Base-by-base conservation (phyloP, 768 basidiomycete species). In the Russula abietina region DNA sequence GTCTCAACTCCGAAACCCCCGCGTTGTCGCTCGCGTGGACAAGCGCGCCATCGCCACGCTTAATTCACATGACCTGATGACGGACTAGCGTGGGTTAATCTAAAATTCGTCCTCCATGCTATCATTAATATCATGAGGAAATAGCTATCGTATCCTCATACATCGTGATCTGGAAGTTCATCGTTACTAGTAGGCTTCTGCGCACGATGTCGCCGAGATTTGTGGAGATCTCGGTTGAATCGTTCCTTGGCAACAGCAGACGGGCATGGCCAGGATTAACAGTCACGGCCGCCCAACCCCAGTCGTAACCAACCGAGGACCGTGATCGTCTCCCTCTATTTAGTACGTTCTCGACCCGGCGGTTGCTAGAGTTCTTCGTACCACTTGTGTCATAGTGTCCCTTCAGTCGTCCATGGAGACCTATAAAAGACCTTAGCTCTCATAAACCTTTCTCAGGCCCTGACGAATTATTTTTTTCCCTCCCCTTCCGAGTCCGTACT, bases 231-330 rank as follows among this genome's bases (percentile, higher is more conserved):
- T 41, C 41, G 41, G 24, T 56, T 5, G 26, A n/a, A n/a, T 53
- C 43, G 57, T 46, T 22, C 61, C 56, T 58, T 51, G 61, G 19
- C 24, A 62, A 49, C 50, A 45, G 52, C 28, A 30, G 28, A n/a
- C 17, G 41, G 48, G 43, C 11, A n/a, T 24, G 19, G 39, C 49
- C 49, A n/a, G 48, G 36, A 4, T 9, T 19, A 39, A 58, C n/a
- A 8, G 38, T 41, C 6, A 41, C 59, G 16, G 54, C 16, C 39
- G 38, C 38, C 38, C 16, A 7, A 39, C 38, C 1, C 38, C 16
- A 45, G 36, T 12, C 26, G 57, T 63, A 54, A 54, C 52, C 28
- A 57, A 61, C 49, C 12, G 24, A 51, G 5, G 41, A 28, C 48
- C 30, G 24, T 39, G 38, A 57, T 14, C 24, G 50, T 19, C 24